Conservation (phyloP, 495 filamentous ascomycete genomes). For the Aspergillus conjunctus region DNA sequence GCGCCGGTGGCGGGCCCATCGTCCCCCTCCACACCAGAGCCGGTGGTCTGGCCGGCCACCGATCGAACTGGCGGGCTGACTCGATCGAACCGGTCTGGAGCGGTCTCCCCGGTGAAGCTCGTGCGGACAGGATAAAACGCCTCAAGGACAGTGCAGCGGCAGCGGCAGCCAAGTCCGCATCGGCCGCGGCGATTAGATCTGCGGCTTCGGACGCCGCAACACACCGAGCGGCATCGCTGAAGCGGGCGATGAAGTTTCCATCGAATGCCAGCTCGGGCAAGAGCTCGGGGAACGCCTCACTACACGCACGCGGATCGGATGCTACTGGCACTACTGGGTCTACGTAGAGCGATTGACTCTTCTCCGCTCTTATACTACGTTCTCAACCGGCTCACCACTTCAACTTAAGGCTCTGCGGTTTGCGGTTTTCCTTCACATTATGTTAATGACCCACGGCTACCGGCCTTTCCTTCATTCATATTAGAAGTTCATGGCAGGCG, state of each 20-base stretch:
- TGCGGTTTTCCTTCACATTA: background rate
- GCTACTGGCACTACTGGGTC: background rate
- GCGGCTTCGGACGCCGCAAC: background rate
- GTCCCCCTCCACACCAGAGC: conserved; percentile 33
- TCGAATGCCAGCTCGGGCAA: background rate
- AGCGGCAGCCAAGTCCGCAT: conserved; percentile 20
- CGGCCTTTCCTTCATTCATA: background rate
- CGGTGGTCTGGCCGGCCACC: conserved; percentile 26
- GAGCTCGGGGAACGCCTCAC: background rate
- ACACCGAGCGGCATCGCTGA: conserved; percentile 4
- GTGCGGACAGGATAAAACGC: conserved; percentile 46
- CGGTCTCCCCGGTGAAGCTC: conserved; percentile 48
- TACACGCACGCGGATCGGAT: background rate
- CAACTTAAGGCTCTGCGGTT: background rate
- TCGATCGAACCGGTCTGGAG: conserved; percentile 50
- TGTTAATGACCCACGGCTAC: background rate
- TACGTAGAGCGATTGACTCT: background rate
- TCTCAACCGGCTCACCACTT: background rate
- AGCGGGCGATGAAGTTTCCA: conserved; percentile 12
- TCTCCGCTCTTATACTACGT: background rate
- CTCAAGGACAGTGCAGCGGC: conserved; percentile 40
- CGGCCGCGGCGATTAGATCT: conserved; percentile 18
- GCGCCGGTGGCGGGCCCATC: conserved; percentile 39
- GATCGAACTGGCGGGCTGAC: conserved; percentile 50
- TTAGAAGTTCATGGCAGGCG: background rate